Conservation (phyloP, 2,329 filamentous ascomycete genomes). For the Plectosphaerella plurivora region DNA sequence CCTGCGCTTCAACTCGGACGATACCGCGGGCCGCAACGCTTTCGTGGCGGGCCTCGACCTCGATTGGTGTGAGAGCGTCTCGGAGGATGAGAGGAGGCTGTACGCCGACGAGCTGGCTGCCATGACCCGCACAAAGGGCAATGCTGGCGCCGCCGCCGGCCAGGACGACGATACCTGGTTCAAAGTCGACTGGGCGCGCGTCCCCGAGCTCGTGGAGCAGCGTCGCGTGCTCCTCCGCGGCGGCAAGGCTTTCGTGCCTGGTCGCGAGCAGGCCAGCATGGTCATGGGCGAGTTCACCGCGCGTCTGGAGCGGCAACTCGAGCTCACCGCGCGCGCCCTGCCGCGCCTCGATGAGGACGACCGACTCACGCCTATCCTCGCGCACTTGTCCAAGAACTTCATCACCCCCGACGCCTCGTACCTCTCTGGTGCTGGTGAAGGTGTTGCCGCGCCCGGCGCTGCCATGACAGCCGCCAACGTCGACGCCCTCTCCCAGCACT, state of each 20-base stretch:
- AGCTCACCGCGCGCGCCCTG: conserved; percentile 86
- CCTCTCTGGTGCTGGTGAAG: conserved; percentile 43
- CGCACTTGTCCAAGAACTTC: conserved; percentile 92
- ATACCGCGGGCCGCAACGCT: conserved; percentile 62
- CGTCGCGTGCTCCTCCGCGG: conserved; percentile 70
- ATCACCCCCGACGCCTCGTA: conserved; percentile 85
- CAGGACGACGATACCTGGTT: conserved; percentile 85
- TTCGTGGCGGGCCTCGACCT: conserved; percentile 77
- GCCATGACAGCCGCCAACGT: conserved; percentile 76
- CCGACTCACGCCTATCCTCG: conserved; percentile 64
- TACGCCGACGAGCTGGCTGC: conserved; percentile 59
- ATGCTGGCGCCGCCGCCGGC: conserved; percentile 31
- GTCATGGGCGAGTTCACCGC: conserved; percentile 82
- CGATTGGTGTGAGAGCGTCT: conserved; percentile 86
- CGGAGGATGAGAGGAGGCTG: conserved; percentile 69
- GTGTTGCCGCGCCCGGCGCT: conserved; percentile 59
- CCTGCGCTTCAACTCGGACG: conserved; percentile 74
- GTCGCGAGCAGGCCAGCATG: conserved; percentile 81
- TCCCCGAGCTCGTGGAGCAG: conserved; percentile 83
- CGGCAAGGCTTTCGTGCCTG: conserved; percentile 89
- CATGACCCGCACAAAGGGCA: conserved; percentile 31
- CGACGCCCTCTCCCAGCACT: conserved; percentile 73
- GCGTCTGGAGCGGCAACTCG: conserved; percentile 74
- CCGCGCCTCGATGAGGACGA: conserved; percentile 96
- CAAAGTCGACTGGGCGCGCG: conserved; percentile 93